Base-by-base conservation (phyloP, 2,329 filamentous ascomycete genomes). In the Cladosporium phlei region DNA sequence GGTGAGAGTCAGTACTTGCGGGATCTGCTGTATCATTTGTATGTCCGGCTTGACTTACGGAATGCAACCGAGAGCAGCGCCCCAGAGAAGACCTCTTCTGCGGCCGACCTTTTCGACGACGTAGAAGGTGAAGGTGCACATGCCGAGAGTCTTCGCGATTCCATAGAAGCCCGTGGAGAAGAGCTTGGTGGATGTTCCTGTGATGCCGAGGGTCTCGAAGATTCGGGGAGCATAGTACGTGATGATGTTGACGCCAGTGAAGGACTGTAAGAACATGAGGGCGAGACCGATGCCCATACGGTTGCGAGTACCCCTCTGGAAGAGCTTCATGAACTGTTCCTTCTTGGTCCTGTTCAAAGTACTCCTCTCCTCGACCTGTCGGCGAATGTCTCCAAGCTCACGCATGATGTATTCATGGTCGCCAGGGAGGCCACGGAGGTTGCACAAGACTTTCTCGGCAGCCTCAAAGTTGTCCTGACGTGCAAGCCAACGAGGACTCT, bases 341-440 rank as follows among this genome's bases (percentile, higher is more conserved):
- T 81, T 81, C 51, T 87, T 49, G 34, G 81, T 72, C 2, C 83
- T 83, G 0, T 77, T 60, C 68, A 75, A 78, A 14, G 77, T 76
- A 1, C 78, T 68, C 4, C 82, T 82, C 38, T 60, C 42, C 11
- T 45, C 42, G 11, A 45, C 24, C 56, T 68, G 64, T 4, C 53
- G 55, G 46, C 68, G 57, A 30, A 77, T 75, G 55, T 74, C 72
- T 3, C 67, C 65, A 30, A 78, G 60, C 38, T 78, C 76, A 39
- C 71, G 69, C 42, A 70, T 68, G 17, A 80, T 65, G 49, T 69
- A 70, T 11, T 61, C 59, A 42, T 72, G 65, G 3, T 66, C 61
- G 12, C 59, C 47, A 10, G 67, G 68, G 2, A 80, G 62, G 7
- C 69, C 65, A 2, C 77, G 68, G 28, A 80, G 55, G 27, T 62